Base-by-base conservation (phyloP, 345 rosid species). In the Salix udensis region DNA sequence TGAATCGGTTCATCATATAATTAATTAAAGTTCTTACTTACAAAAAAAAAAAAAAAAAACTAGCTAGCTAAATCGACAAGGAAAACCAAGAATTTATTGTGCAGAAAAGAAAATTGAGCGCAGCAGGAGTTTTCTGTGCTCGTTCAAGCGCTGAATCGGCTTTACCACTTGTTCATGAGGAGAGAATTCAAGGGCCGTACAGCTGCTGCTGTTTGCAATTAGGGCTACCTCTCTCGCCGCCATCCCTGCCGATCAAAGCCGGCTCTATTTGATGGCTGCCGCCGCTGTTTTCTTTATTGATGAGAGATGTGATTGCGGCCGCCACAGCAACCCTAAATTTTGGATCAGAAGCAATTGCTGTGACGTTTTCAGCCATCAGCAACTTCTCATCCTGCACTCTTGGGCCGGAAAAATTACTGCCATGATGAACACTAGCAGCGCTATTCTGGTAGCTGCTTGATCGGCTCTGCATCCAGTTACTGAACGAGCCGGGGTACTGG, bases 251-350 rank as follows among this genome's bases (percentile, higher is more conserved):
- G 26, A 36, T 28, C n/a, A 18, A 24, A 39, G 37, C 16, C 5
- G 31, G 18, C 0, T 36, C 76, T 31, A 34, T 21, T 64, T 72
- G 44, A 60, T 73, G 72, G 26, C 39, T 12, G 19, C 61, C 50
- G 28, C 58, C 50, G 28, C 58, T 65, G 74, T 28, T 79, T 46
- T 85, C 90, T 60, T 85, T 86, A 55, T 78, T 84, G 28, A 83
- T 81, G 4, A 87, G 75, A n/a, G 89, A 88, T 19, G 88, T 72
- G 40, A 86, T 79, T 24, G 88, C 88, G 42, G 91, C 88, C 50
- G 88, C 91, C 40, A 84, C 88, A 37, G 91, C 88, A 74, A 80
- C 85, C 85, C 86, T 86, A 80, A 88, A 89, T 72, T 88, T 84
- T 13, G 88, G 89, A 83, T 89, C 89, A 18, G 85, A 82, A 36